Base-by-base conservation (phyloP, 352 stramenopile species). In the Phytophthora chlamydospora region DNA sequence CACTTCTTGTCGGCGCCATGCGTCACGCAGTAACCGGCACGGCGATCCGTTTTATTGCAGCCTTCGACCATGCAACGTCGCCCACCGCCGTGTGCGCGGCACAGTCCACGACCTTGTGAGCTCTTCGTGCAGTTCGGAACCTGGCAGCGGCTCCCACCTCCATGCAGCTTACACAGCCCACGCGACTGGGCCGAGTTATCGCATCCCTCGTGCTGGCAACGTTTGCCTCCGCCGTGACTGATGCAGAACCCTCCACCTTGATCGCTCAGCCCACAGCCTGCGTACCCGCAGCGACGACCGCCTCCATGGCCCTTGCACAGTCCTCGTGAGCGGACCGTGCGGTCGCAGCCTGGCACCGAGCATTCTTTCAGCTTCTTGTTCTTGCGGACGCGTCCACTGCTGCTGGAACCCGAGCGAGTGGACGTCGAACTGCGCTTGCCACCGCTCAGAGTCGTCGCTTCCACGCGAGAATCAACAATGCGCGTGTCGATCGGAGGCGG, bases 361-460 rank as follows among this genome's bases (percentile, higher is more conserved):
- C 86, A 95, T 47, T 91, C 83, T 57, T 91, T 92, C 46, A 91
- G 70, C 63, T 95, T 95, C 64, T 89, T 90, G 62, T 80, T 84
- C 73, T 92, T 92, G 56, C 78, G 78, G 17, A 76, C 71, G 38
- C 71, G 71, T 12, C 68, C 62, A 1, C 63, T 40, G 32, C 68
- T 83, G 49, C 73, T 73, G 12, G 78, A 83, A 33, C 63, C 67
- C 6, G 78, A 82, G 11, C 73, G 75, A 66, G 71, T 82, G 16
- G 69, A 73, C 1, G 63, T 64, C 34, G 64, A 51, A 8, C 55
- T 68, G 53, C 68, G 68, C 32, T 80, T 80, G 6, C 60, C 67
- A 10, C 64, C 68, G 44, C 64, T 80, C 24, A 76, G 21, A 21
- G 59, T 60, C 51, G 62, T 63, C 16, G 57, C 9, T 31, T 64